Evolutionary conservation across 2,329 filamentous ascomycete genomes (phyloP), one percentile per base, ranked within the genome.

Genomic region (Sarocladium brachiariae): DNA sequence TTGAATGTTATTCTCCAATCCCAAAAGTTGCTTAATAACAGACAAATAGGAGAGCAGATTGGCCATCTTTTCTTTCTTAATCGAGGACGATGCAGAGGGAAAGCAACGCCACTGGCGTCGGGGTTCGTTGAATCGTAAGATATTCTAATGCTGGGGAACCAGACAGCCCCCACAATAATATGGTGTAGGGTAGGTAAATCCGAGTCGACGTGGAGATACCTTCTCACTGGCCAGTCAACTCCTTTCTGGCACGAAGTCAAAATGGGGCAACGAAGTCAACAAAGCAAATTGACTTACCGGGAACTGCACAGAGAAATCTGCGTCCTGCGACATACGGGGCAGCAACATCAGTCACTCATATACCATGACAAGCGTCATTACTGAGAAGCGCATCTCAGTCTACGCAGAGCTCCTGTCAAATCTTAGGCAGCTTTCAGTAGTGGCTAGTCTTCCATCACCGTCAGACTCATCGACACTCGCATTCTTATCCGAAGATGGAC

Each of bases 361-460:
- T 19, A 18, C 9, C 16, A 39, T 39, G 35, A 16, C 35, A 19
- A 21, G 18, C 35, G 16, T 10, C 6, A 13, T 7, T 3, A 45
- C 53, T 24, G 43, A 48, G 41, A 43, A 14, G 2, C 47, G 56
- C n/a, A 56, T 69, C 18, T 58, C 65, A 2, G 70, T 86, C 19
- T 85, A 86, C 60, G 81, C 82, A 4, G 83, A 87, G 65, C 71
- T 85, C 1, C 73, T 86, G 2, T 69, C 75, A 24, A 84, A 85
- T 53, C 83, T 87, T 56, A 73, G 77, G 37, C 81, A 84, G 60
- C 71, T 86, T 34, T 83, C 81, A 4, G 66, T 85, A 19, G 76
- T 73, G 48, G 78, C 73, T 6, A 71, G 73, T 2, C 65, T 84
- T 1, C 66, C 70, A 2, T 70, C 72, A 11, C 64, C 70, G 4